Percentiles rank a stretch among this genome's conserved stretches.
Evolutionary conservation across 2,329 filamentous ascomycete genomes (phyloP).

Genomic region (Chaetomium olivaceum): DNA sequence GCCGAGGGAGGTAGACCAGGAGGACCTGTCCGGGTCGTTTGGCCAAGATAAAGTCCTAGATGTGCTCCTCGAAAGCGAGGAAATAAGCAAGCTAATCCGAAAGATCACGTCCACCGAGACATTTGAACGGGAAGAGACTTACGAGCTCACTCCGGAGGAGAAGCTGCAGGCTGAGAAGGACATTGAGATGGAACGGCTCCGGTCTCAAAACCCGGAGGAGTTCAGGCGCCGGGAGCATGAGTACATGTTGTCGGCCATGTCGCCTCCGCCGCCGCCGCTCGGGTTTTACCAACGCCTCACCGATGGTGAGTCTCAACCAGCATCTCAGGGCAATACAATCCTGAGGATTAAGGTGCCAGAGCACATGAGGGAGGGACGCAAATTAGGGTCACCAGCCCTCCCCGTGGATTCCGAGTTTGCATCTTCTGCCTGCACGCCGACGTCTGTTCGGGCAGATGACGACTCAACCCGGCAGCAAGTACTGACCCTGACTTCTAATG

Average conservation of each 20-base stretch:
- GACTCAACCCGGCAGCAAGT: not conserved
- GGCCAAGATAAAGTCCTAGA: conserved; percentile 67
- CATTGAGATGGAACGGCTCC: conserved; percentile 34
- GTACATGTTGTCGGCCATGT: not conserved
- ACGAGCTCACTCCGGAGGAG: conserved; percentile 64
- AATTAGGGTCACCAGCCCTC: conserved; percentile 2
- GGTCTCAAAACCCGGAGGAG: conserved; percentile 28
- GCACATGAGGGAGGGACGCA: conserved; percentile 25
- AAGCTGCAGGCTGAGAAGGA: conserved; percentile 52
- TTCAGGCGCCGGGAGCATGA: conserved; percentile 24
- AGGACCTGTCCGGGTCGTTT: conserved; percentile 42
- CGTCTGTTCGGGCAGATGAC: not conserved
- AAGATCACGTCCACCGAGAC: conserved; percentile 68
- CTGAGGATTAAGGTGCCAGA: conserved; percentile 29
- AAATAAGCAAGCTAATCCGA: conserved; percentile 46
- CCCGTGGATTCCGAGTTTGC: not conserved
- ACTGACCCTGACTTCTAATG: conserved; percentile 11
- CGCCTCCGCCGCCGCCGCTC: not conserved
- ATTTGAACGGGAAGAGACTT: conserved; percentile 68
- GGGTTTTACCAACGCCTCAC: conserved; percentile 1
- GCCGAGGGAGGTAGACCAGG: conserved; percentile 50
- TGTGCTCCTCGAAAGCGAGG: conserved; percentile 43
- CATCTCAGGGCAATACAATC: conserved; percentile 8
- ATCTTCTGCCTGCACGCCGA: not conserved
- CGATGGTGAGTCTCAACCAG: conserved; percentile 26